Evolutionary conservation across 1,139 yeast genomes (phyloP).

Genomic region (Saccharomyces hybrid): DNA sequence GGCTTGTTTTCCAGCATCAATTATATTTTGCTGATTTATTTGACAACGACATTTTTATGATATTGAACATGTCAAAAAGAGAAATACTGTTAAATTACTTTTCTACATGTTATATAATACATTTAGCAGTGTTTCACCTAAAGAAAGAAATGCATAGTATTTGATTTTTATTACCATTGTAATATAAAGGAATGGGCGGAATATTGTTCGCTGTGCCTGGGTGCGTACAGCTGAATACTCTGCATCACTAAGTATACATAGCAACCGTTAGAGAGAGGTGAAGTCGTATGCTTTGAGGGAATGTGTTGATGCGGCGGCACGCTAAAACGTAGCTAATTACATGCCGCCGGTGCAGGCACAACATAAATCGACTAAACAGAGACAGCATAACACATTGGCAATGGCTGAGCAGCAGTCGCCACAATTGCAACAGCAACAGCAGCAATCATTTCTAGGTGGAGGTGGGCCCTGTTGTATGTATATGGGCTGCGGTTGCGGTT

Average conservation of each 20-base stretch:
- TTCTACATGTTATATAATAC: not conserved
- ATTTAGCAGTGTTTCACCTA: not conserved
- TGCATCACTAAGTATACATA: not conserved
- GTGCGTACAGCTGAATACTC: not conserved
- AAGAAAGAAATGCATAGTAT: not conserved
- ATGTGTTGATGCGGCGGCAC: too few relatives aligned
- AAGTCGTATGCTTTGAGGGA: too few relatives aligned
- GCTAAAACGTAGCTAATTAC: not conserved
- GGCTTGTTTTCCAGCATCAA: too few relatives aligned
- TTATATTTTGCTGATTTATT: not conserved
- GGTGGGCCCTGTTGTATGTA: constrained; percentile 11
- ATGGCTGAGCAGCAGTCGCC: constrained; percentile 5
- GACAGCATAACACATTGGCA: constrained; percentile 9
- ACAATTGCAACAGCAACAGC: constrained; percentile 3
- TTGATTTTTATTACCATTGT: too few relatives aligned
- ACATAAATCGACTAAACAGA: constrained; percentile 5
- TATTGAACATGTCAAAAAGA: too few relatives aligned
- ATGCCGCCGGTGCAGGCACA: not conserved
- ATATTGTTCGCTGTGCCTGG: not conserved
- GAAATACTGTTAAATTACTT: too few relatives aligned
- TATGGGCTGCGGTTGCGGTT: constrained; percentile 7
- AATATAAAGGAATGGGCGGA: not conserved
- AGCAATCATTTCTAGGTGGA: constrained; percentile 1
- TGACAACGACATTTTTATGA: not conserved
- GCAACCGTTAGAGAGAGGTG: too few relatives aligned